phyloP scores from a whole-genome alignment of 2,329 filamentous ascomycete genomes.

The Colletotrichum chrysophilum region DNA sequence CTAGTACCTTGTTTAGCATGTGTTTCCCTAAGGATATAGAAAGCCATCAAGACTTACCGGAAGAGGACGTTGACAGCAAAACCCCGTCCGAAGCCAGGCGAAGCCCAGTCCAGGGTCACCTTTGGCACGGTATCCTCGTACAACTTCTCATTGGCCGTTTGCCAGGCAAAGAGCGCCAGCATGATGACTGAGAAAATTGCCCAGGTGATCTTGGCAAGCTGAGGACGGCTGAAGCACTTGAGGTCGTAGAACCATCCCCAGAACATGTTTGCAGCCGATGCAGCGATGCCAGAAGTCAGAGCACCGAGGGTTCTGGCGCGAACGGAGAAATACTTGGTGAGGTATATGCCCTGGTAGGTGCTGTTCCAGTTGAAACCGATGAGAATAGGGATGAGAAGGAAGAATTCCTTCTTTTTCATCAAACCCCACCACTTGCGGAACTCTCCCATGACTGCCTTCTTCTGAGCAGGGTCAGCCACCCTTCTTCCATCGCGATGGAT shows the following conservation, averaged over 20 bases:
- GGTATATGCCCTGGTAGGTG: constrained; percentile 57
- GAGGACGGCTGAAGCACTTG: constrained; percentile 43
- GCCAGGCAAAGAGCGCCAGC: constrained; percentile 51
- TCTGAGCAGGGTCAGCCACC: constrained; percentile 34
- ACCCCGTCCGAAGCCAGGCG: constrained; percentile 47
- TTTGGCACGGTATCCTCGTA: constrained; percentile 41
- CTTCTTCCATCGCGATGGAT: constrained; percentile 41
- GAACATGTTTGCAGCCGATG: constrained; percentile 49
- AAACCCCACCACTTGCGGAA: constrained; percentile 41
- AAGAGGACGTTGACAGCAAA: constrained; percentile 54
- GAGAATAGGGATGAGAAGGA: constrained; percentile 53
- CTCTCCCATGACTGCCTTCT: constrained; percentile 41
- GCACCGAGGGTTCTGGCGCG: constrained; percentile 50
- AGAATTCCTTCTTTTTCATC: constrained; percentile 48
- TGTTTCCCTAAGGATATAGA: fast-evolving
- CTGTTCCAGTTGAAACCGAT: constrained; percentile 56
- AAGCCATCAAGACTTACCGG: constrained; percentile 29
- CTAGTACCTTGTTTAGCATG: constrained; percentile 16
- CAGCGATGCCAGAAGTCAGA: constrained; percentile 49
- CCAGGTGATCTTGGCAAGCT: constrained; percentile 48
- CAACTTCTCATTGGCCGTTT: constrained; percentile 51
- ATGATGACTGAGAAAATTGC: constrained; percentile 44
- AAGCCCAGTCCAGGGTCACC: constrained; percentile 51
- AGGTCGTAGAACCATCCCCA: constrained; percentile 57
- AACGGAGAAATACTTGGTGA: constrained; percentile 58